Evolutionary conservation across 495 filamentous ascomycete genomes (phyloP), one percentile per base, ranked within the genome.

Genomic region (Neurospora tetraspora): DNA sequence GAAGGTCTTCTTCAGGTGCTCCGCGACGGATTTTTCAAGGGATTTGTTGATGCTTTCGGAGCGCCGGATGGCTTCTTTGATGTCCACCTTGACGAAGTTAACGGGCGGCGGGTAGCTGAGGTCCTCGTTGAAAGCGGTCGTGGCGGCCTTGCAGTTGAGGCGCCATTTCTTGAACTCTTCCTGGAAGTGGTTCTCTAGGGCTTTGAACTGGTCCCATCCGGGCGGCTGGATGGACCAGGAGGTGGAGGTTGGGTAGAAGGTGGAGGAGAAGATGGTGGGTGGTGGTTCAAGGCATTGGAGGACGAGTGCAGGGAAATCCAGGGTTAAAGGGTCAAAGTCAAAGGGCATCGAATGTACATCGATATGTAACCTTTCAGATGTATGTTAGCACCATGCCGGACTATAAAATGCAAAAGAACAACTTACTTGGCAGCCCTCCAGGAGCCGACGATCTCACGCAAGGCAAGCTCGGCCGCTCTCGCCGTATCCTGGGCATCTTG

Each of bases 221-320:
- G 94, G 94, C 2, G 91, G 88, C 27, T 86, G 80, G 20, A 96
- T 84, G 4, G 92, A 91, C 88, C 94, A 97, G 0, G 93, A 92
- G 9, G 87, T 85, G 4, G 86, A 81, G 2, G 88, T 91, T 4
- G 93, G 81, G 73, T 95, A 86, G n/a, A 88, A 91, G 5, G 89
- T 91, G 1, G 86, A 87, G 6, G 89, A 83, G 79, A 92, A 92
- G 3, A 97, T 81, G 1, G 91, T 92, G 14, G 91, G 89, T 18
- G 94, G 94, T 37, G 91, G 84, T 47, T 91, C 89, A 4, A 97
- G 89, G 73, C 94, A 90, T 73, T 91, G 91, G 8, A 97, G 87
- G 45, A 90, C 92, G 27, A 97, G 86, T 23, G 91, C 90, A 8
- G 93, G 93, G 75, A 96, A 97, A 36, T 91, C 91, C 73, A 96